These are phyloP conservation scores for Gonium pectorale DNA, from an alignment of 139 green algal genomes.

Conservation along the genomic window DNA sequence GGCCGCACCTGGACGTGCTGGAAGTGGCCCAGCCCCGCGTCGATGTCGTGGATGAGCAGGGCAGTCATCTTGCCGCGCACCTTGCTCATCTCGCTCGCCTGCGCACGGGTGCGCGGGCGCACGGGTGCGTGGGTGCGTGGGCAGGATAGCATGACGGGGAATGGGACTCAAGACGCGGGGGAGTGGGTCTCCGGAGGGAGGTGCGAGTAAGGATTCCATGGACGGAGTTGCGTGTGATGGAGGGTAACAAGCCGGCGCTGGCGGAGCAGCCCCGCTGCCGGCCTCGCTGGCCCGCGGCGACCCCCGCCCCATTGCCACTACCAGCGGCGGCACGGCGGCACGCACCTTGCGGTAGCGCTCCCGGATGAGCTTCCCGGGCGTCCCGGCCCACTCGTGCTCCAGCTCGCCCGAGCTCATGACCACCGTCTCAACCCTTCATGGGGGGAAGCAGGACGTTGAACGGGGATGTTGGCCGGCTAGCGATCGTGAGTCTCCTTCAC, in stretches of 20 bases:
- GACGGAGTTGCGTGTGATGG: too few species aligned
- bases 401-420: slow-evolving; percentile 91
- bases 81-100: slow-evolving; percentile 72
- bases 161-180: too few species aligned
- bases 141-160: too few species aligned
- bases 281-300: background rate
- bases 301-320: background rate
- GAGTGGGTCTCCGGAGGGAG: too few species aligned
- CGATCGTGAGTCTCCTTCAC: too few species aligned
- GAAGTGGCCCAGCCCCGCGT: slow-evolving; percentile 87
- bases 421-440: slow-evolving; percentile 75
- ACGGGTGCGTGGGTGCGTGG: too few species aligned
- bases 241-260: too few species aligned
- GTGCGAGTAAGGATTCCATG: too few species aligned
- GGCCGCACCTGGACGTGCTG: slow-evolving; percentile 76
- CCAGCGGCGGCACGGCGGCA: background rate
- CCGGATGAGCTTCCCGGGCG: slow-evolving; percentile 75
- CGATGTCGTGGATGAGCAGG: slow-evolving; percentile 95
- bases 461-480: too few species aligned
- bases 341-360: slow-evolving; percentile 81
- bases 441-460: background rate
- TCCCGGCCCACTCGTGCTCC: slow-evolving; percentile 81
- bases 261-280: too few species aligned
- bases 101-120: too few species aligned
- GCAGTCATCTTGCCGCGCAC: slow-evolving; percentile 82